Percentiles rank a stretch among this genome's conserved stretches.
phyloP scores from a whole-genome alignment of 352 stramenopile genomes.

The Globisporangium sylvaticum region DNA sequence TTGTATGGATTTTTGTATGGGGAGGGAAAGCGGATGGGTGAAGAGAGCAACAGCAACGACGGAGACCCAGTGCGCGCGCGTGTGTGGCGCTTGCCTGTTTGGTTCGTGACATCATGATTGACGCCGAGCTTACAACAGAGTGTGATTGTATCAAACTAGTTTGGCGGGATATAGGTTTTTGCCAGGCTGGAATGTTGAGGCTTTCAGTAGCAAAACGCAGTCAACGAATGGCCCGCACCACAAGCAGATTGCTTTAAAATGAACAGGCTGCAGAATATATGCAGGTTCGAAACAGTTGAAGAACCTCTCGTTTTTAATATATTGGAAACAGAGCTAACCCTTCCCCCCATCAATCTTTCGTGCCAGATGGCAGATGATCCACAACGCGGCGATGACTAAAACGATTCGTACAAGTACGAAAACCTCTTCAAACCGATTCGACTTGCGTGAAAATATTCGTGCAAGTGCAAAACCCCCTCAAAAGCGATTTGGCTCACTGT shows the following conservation, averaged over 20 bases:
- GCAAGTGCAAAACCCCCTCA: background rate
- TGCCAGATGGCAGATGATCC: background rate
- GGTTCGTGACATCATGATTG: constrained; percentile 1
- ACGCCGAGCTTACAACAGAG: background rate
- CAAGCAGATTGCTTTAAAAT: too few species aligned
- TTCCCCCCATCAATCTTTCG: background rate
- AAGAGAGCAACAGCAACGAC: background rate
- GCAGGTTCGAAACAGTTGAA: background rate
- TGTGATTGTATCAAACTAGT: background rate
- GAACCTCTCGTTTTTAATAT: too few species aligned
- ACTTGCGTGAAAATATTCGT: background rate
- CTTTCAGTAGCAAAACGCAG: too few species aligned
- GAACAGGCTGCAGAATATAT: too few species aligned
- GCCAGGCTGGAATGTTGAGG: too few species aligned
- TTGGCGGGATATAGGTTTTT: background rate
- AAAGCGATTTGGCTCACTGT: background rate
- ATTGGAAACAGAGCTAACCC: background rate
- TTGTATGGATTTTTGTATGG: constrained; percentile 11
- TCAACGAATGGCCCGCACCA: too few species aligned
- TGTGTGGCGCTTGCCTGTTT: background rate
- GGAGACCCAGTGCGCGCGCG: background rate
- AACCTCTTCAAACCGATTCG: background rate
- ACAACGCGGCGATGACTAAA: background rate
- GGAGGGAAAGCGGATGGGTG: background rate
- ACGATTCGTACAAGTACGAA: background rate